Percentiles rank a stretch among this genome's conserved stretches.
These are phyloP conservation scores for Cerrena zonata DNA, from an alignment of 1,284 basidiomycete species.

Conservation along the genomic window DNA sequence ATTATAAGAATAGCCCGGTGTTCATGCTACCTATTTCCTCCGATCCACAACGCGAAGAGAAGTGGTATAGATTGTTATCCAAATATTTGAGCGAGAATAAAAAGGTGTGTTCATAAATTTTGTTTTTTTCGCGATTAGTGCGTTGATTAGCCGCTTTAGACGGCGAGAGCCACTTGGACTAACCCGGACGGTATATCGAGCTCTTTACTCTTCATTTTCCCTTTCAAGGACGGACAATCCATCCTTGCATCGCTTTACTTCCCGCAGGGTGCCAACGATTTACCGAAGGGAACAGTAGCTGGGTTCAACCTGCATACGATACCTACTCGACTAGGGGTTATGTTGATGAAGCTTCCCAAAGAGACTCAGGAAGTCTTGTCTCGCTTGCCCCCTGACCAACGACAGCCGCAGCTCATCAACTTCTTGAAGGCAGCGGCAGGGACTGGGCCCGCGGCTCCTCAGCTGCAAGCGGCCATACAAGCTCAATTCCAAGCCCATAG, in stretches of 20 bases:
- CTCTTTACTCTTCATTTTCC: background rate
- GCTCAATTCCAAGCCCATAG: background rate
- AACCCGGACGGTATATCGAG: background rate
- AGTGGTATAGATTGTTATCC: background rate
- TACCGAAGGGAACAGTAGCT: background rate
- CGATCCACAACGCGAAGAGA: background rate
- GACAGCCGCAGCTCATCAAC: background rate
- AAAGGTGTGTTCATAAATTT: background rate
- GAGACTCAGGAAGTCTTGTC: background rate
- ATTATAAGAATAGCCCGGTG: background rate
- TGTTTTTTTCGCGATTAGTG: background rate
- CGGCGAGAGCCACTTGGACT: background rate
- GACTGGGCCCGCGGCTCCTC: background rate
- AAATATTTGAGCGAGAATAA: background rate
- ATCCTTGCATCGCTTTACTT: background rate
- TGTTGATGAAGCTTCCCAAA: background rate
- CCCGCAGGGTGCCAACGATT: background rate
- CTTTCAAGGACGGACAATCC: background rate
- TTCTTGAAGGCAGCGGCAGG: background rate
- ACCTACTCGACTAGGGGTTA: background rate
- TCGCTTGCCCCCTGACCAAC: background rate
- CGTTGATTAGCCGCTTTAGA: no score
- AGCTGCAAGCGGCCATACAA: background rate
- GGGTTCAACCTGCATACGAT: background rate
- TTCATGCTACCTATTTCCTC: constrained; percentile 2